These are phyloP conservation scores for Chrysoporthe puriensis DNA, from an alignment of 2,329 filamentous ascomycete species.

Conservation along the genomic window DNA sequence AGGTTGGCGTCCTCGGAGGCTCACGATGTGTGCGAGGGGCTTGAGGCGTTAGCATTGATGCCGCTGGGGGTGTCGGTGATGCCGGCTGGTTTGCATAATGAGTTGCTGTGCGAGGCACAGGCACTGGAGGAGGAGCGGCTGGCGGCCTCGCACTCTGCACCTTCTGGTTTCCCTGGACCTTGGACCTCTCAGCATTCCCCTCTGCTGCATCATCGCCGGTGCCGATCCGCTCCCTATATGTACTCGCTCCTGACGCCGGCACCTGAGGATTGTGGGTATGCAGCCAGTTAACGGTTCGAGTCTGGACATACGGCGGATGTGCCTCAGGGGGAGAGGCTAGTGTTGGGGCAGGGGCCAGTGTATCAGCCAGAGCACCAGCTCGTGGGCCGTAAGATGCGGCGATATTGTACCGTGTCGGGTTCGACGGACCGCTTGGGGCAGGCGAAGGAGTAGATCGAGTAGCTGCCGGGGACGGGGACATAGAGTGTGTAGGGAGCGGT, in stretches of 20 bases:
- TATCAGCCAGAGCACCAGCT: background rate
- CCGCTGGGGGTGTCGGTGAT: background rate
- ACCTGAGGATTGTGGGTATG: no score
- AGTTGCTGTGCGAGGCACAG: background rate
- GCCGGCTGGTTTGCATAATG: background rate
- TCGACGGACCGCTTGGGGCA: background rate
- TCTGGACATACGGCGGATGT: background rate
- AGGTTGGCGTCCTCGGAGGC: slow-evolving; percentile 31
- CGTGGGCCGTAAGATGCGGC: background rate
- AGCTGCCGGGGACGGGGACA: background rate
- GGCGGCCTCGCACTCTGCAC: no score
- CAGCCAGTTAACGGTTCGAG: background rate
- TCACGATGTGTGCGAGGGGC: background rate
- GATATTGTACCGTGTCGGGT: background rate
- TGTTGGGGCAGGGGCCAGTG: background rate
- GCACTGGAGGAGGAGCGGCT: no score
- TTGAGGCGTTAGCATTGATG: slow-evolving; percentile 5
- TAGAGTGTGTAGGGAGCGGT: background rate
- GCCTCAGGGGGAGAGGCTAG: background rate
- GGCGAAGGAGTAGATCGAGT: background rate
- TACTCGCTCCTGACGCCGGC: no score
- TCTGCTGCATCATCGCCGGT: no score
- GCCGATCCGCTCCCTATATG: no score
- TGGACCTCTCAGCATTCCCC: no score
- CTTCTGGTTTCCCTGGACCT: no score